These are phyloP conservation scores for Geoglossum cookeanum DNA, from an alignment of 2,329 filamentous ascomycete genomes.

Conservation along the genomic window DNA sequence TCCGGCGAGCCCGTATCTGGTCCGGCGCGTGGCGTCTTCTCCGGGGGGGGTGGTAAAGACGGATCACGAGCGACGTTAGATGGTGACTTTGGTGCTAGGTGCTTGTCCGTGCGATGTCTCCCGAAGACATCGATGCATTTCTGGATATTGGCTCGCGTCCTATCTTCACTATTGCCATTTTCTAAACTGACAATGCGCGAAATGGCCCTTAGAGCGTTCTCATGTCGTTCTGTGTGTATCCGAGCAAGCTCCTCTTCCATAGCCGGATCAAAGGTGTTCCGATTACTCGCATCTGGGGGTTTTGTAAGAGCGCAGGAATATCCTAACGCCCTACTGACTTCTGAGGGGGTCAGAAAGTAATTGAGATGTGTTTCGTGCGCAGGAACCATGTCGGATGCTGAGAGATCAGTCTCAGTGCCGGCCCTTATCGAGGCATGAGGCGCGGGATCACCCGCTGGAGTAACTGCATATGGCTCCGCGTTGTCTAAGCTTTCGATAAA, in stretches of 20 bases:
- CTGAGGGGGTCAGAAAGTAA: constrained; percentile 49
- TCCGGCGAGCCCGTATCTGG: constrained; percentile 89
- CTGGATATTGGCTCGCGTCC: constrained; percentile 61
- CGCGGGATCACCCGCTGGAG: neutral
- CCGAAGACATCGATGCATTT: constrained; percentile 79
- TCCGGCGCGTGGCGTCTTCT: constrained; percentile 50
- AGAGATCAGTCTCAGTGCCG: constrained; percentile 28
- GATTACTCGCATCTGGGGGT: constrained; percentile 25
- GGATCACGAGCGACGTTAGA: constrained; percentile 17
- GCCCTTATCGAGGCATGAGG: constrained; percentile 8
- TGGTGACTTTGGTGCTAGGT: constrained; percentile 42
- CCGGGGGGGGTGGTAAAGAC: constrained; percentile 12
- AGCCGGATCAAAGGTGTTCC: constrained; percentile 23
- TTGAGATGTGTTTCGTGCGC: constrained; percentile 38
- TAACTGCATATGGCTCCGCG: constrained; percentile 5
- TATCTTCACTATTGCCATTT: constrained; percentile 62
- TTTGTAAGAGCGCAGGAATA: constrained; percentile 50
- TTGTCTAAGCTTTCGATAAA: constrained; percentile 69
- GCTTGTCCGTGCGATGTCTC: constrained; percentile 66
- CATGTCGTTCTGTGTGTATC: constrained; percentile 36
- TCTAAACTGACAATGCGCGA: constrained; percentile 58
- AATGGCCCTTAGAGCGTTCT: constrained; percentile 55
- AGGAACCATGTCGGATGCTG: constrained; percentile 16
- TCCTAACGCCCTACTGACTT: constrained; percentile 46
- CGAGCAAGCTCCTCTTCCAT: constrained; percentile 15